A percentile compares a stretch with the other conserved stretches of the same genome.
These are phyloP conservation scores for Glycine tomentella DNA, from an alignment of 306 rosid species.

Conservation along the genomic window DNA sequence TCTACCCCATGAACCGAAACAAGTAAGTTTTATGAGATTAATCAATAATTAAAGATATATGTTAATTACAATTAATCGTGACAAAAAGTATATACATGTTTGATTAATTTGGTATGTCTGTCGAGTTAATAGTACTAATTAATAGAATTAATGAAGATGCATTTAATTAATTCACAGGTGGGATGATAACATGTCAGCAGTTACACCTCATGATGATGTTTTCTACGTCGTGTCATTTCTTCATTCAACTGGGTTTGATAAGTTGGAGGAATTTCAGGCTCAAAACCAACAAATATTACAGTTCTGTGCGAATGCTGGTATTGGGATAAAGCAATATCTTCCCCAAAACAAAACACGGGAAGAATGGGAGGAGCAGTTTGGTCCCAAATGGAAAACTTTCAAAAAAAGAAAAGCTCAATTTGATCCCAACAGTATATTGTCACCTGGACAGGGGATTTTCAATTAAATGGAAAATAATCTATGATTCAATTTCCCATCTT, in stretches of 20 bases:
- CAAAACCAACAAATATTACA: slow-evolving; percentile 60
- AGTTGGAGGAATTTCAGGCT: slow-evolving; percentile 45
- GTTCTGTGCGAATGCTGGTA: slow-evolving; percentile 56
- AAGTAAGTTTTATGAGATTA: slow-evolving; percentile 55
- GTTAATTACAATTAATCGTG: neutral
- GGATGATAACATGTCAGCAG: slow-evolving; percentile 73
- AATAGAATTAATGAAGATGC: neutral
- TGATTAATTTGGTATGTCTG: neutral
- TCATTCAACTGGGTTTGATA: slow-evolving; percentile 45
- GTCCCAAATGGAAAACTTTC: slow-evolving; percentile 68
- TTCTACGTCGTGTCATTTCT: slow-evolving; percentile 65
- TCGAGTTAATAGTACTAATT: neutral
- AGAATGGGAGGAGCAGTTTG: slow-evolving; percentile 74
- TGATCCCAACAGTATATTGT: slow-evolving; percentile 74
- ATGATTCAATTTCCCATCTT: neutral
- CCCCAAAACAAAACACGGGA: slow-evolving; percentile 52
- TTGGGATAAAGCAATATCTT: slow-evolving; percentile 67
- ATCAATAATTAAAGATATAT: neutral
- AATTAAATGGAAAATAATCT: slow-evolving; percentile 13
- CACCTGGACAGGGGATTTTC: slow-evolving; percentile 89
- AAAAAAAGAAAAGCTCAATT: slow-evolving; percentile 53
- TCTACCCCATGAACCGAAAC: slow-evolving; percentile 66
- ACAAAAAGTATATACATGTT: neutral
- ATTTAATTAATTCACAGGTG: slow-evolving; percentile 57
- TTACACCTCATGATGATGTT: slow-evolving; percentile 70